These are phyloP conservation scores for Digitaria exilis DNA, from an alignment of 202 grass and related monocot species.

Conservation along the genomic window DNA sequence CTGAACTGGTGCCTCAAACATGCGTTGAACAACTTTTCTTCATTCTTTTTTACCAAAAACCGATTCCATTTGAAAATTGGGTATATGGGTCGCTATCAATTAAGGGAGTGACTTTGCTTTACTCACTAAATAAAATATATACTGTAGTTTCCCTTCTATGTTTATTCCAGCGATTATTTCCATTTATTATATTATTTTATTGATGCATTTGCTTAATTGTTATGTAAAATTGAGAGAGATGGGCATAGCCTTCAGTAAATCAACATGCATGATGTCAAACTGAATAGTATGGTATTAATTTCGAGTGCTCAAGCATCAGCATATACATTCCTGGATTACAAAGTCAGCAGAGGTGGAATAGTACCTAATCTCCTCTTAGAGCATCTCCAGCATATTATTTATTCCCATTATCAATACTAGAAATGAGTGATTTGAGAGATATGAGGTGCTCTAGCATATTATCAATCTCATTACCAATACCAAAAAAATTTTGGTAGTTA, in stretches of 20 bases:
- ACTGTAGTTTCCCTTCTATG: background rate
- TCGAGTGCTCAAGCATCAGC: background rate
- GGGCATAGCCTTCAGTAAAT: background rate
- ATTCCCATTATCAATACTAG: too few species aligned
- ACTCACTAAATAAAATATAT: background rate
- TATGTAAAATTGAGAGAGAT: background rate
- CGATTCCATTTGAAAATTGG: background rate
- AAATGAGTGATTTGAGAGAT: too few species aligned
- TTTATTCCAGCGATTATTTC: background rate
- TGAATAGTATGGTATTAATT: background rate
- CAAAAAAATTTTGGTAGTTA: too few species aligned
- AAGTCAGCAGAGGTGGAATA: background rate
- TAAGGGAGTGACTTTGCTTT: background rate
- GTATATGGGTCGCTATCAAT: background rate
- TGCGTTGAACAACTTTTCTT: background rate
- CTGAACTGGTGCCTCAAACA: background rate
- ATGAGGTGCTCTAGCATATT: too few species aligned
- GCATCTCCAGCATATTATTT: too few species aligned
- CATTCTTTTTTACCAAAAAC: background rate
- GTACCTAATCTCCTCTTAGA: background rate
- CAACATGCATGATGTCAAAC: background rate
- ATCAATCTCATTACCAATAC: too few species aligned
- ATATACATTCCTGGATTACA: background rate
- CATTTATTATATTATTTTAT: background rate
- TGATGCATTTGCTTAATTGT: background rate